Percentiles rank a stretch among this genome's conserved stretches.
These are phyloP conservation scores for Apiospora pterosperma DNA, from an alignment of 2,329 filamentous ascomycete species.

Conservation along the genomic window DNA sequence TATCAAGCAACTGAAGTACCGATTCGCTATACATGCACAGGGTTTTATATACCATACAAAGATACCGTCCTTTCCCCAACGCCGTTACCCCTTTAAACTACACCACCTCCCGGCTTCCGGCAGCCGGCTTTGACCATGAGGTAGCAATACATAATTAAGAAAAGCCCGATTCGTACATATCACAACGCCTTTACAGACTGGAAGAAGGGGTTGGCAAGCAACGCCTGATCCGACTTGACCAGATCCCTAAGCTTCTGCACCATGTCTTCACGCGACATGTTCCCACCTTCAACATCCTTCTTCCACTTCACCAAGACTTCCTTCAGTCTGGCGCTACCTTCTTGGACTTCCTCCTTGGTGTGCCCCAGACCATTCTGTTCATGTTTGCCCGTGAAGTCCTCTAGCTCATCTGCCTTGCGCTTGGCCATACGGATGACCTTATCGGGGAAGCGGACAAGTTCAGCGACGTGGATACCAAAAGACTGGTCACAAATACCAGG, in stretches of 20 bases:
- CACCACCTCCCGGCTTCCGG: neutral
- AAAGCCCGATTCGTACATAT: neutral
- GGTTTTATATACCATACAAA: neutral
- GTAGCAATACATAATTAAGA: neutral
- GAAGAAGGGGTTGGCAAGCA: slow-evolving; percentile 67
- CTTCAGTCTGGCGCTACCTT: slow-evolving; percentile 83
- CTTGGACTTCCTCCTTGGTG: slow-evolving; percentile 81
- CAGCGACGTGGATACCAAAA: slow-evolving; percentile 97
- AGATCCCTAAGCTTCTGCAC: slow-evolving; percentile 74
- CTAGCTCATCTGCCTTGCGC: slow-evolving; percentile 94
- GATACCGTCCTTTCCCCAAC: neutral
- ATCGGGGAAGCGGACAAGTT: slow-evolving; percentile 91
- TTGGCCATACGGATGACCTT: slow-evolving; percentile 99
- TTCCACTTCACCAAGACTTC: slow-evolving; percentile 84
- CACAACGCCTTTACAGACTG: slow-evolving; percentile 56
- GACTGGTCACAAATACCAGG: slow-evolving; percentile 95
- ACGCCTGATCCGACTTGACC: slow-evolving; percentile 67
- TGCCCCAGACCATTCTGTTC: slow-evolving; percentile 59
- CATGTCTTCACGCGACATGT: slow-evolving; percentile 71
- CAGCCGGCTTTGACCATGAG: neutral
- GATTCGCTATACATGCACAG: neutral
- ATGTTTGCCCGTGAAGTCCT: slow-evolving; percentile 86
- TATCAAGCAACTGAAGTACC: neutral
- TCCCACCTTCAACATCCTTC: slow-evolving; percentile 59
- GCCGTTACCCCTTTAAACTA: neutral